phyloP scores from a whole-genome alignment of 2,329 filamentous ascomycete genomes.

The Fusarium zealandicum region DNA sequence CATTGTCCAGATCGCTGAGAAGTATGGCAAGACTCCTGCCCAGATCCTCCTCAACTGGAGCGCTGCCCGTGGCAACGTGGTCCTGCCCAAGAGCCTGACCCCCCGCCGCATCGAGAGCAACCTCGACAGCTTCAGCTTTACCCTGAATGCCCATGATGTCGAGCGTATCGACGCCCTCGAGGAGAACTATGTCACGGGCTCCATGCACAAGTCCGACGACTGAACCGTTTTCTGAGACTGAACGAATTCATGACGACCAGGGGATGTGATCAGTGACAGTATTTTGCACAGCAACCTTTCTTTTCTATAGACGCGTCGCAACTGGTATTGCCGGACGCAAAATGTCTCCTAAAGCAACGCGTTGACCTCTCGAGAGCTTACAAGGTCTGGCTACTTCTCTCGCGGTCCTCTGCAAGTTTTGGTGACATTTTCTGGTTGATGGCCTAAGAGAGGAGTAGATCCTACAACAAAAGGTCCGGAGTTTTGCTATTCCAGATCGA shows the following conservation, averaged over 20 bases:
- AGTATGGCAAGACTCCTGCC: constrained; percentile 27
- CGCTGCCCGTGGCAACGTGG: constrained; percentile 28
- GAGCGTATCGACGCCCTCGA: constrained; percentile 67
- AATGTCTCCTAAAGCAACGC: constrained; percentile 5
- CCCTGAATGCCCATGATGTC: constrained; percentile 68
- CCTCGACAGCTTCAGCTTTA: constrained; percentile 66
- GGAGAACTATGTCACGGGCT: constrained; percentile 74
- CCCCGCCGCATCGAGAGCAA: constrained; percentile 72
- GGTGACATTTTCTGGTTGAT: background rate
- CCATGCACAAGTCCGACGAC: constrained; percentile 51
- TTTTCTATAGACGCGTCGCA: constrained; percentile 11
- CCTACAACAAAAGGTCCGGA: constrained; percentile 7
- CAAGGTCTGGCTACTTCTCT: constrained; percentile 13
- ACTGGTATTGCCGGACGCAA: constrained; percentile 18
- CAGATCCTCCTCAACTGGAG: constrained; percentile 33
- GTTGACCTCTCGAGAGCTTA: constrained; percentile 16
- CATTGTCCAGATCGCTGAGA: constrained; percentile 31
- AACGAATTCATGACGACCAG: constrained; percentile 15
- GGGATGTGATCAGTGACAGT: background rate
- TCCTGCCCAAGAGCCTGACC: constrained; percentile 59
- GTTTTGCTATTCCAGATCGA: constrained; percentile 2
- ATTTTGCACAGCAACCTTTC: background rate
- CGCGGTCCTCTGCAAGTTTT: background rate
- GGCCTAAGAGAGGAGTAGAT: background rate
- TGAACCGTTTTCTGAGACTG: constrained; percentile 35